Conservation (phyloP, 192 early-diverging fungal species). For the Linnemannia schmuckeri region DNA sequence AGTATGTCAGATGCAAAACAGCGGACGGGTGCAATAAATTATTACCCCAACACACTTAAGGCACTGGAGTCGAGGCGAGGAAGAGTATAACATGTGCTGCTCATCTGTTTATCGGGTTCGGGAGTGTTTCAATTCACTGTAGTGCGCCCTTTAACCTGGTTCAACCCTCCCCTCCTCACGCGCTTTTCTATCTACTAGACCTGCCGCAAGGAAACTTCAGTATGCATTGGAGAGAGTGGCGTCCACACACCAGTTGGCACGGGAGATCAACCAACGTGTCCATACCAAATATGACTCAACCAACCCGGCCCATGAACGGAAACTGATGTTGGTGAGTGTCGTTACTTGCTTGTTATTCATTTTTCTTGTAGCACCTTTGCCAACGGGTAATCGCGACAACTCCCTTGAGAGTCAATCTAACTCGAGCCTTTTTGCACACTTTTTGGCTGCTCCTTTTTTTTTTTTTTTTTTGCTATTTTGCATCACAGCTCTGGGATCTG, state of each 20-base stretch:
- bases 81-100: background rate
- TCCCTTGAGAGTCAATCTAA: background rate
- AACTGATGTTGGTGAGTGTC: conserved; percentile 65
- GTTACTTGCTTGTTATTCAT: background rate
- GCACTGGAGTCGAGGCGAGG: background rate
- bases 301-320: conserved; percentile 70
- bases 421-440: background rate
- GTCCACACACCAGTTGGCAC: conserved; percentile 64
- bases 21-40: background rate
- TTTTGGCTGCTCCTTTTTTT: background rate
- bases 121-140: background rate
- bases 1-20: background rate
- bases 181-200: conserved; percentile 40
- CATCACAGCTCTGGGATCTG: conserved; percentile 70
- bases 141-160: background rate
- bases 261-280: conserved; percentile 71
- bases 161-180: too few relatives aligned
- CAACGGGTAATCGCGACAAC: too few relatives aligned
- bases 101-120: conserved; percentile 1
- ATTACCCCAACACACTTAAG: background rate
- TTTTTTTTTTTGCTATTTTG: conserved; percentile 4
- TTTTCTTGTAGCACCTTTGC: background rate
- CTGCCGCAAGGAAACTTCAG: conserved; percentile 67
- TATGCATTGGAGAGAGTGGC: conserved; percentile 64
- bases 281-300: conserved; percentile 72